These are phyloP conservation scores for Blastomyces gilchristii DNA, from an alignment of 2,329 filamentous ascomycete species.

Conservation along the genomic window DNA sequence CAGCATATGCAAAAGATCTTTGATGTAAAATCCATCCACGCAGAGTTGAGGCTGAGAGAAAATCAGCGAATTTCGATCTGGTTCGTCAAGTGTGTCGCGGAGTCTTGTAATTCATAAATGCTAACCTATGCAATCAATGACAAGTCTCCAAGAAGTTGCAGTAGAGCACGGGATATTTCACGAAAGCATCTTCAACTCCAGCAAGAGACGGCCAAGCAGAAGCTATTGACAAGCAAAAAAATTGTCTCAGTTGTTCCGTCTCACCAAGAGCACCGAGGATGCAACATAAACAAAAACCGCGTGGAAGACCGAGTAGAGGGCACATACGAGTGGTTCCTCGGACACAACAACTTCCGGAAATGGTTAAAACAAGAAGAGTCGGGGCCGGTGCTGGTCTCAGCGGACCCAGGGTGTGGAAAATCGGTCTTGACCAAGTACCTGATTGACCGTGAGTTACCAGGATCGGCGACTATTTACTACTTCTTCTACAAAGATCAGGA, in stretches of 20 bases:
- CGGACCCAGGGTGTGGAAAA: neutral
- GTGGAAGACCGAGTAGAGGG: neutral
- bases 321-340: neutral
- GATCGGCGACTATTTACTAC: neutral
- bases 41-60: neutral
- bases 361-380: neutral
- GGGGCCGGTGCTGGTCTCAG: neutral
- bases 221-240: neutral
- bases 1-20: conserved; percentile 25
- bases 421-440: neutral
- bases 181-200: too few relatives aligned
- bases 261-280: neutral
- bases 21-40: neutral
- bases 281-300: neutral
- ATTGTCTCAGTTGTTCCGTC: neutral
- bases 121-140: too few relatives aligned
- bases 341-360: neutral
- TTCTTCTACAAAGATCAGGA: neutral
- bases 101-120: too few relatives aligned
- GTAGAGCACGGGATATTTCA: too few relatives aligned
- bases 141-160: too few relatives aligned
- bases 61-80: neutral
- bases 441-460: neutral
- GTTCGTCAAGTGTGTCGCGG: neutral
- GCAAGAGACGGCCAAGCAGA: neutral